Evolutionary conservation across 1,139 yeast genomes (phyloP).

Genomic region (Yamadazyma conglobata): DNA sequence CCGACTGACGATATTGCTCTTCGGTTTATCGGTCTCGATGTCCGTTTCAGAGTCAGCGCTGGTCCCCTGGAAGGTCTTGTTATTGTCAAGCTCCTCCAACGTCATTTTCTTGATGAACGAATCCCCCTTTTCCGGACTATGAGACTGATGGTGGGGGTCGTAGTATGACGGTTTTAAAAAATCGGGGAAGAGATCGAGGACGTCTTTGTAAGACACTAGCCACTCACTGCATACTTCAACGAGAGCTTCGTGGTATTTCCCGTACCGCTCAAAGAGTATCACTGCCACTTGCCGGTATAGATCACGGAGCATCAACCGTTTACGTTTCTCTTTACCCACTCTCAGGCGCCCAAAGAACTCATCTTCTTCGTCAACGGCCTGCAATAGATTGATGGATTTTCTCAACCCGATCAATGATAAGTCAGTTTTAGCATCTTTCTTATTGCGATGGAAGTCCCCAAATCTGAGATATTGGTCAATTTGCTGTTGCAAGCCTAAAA

Average conservation of each 20-base stretch:
- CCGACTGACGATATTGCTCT: conserved; percentile 6
- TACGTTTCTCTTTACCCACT: conserved; percentile 23
- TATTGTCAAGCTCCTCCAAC: conserved; percentile 23
- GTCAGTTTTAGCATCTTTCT: conserved; percentile 23
- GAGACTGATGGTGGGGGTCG: conserved; percentile 3
- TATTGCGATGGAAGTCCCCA: conserved; percentile 15
- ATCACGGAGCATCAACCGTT: conserved; percentile 30
- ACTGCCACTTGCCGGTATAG: conserved; percentile 31
- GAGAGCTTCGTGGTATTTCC: conserved; percentile 38
- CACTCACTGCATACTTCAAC: conserved; percentile 44
- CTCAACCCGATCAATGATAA: conserved; percentile 33
- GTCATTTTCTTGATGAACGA: conserved; percentile 29
- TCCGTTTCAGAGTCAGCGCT: conserved; percentile 32
- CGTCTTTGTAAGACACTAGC: conserved; percentile 35
- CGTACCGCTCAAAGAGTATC: conserved; percentile 32
- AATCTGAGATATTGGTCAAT: conserved; percentile 33
- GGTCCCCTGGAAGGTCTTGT: conserved; percentile 9
- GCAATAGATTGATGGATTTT: conserved; percentile 32
- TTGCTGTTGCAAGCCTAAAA: conserved; percentile 36
- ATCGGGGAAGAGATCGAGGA: conserved; percentile 38
- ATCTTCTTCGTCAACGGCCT: conserved; percentile 22
- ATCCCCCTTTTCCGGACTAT: conserved; percentile 15
- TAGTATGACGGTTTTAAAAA: conserved; percentile 31
- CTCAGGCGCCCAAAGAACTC: conserved; percentile 21
- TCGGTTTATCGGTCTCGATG: conserved; percentile 8